These are phyloP conservation scores for Lodderomyces parapsilosis DNA, from an alignment of 1,139 yeast species.

Conservation along the genomic window DNA sequence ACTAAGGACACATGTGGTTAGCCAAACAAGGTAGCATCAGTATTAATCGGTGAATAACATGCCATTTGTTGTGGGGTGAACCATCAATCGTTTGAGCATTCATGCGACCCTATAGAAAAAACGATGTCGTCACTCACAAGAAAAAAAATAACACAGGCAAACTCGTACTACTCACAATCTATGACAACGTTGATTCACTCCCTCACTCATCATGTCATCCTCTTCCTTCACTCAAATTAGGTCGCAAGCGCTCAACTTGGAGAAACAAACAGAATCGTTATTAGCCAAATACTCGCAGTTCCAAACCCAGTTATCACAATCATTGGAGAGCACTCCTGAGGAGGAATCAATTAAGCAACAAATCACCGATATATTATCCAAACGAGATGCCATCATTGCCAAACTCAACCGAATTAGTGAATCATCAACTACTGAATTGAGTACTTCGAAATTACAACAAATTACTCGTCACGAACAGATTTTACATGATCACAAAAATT, in stretches of 20 bases:
- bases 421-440: slow-evolving; percentile 49
- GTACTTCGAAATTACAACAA: slow-evolving; percentile 79
- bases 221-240: slow-evolving; percentile 40
- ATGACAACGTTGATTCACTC: too few species aligned
- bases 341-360: slow-evolving; percentile 60
- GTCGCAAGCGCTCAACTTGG: slow-evolving; percentile 38
- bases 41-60: too few species aligned
- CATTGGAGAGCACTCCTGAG: slow-evolving; percentile 49
- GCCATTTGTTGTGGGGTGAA: too few species aligned
- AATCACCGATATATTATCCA: slow-evolving; percentile 40
- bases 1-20: too few species aligned
- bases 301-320: slow-evolving; percentile 22
- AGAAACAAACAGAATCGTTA: slow-evolving; percentile 41
- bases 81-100: too few species aligned
- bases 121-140: too few species aligned
- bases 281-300: slow-evolving; percentile 36
- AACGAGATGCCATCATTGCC: slow-evolving; percentile 31
- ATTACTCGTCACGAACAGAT: slow-evolving; percentile 79
- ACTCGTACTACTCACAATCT: too few species aligned
- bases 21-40: too few species aligned
- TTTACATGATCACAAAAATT: slow-evolving; percentile 65
- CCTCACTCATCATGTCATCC: slow-evolving; percentile 32
- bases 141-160: too few species aligned
- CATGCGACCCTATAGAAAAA: too few species aligned
- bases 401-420: slow-evolving; percentile 49